phyloP scores from a whole-genome alignment of 257 asterid genomes.

The Echites panduratus region DNA sequence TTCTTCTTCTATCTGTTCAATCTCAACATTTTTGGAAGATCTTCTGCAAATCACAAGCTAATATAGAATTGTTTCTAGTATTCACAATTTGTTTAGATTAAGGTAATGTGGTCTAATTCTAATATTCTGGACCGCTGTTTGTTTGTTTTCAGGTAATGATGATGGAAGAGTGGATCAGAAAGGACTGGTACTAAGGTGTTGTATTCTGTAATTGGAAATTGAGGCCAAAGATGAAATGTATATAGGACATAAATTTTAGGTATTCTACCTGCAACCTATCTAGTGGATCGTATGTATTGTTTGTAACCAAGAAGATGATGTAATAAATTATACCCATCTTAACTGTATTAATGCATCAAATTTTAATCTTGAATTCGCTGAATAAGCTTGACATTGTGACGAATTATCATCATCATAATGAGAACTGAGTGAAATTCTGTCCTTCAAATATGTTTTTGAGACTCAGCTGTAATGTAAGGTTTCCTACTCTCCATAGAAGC shows the following conservation, averaged over 20 bases:
- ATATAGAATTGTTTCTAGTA: not conserved
- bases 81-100: not conserved
- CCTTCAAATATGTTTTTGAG: not conserved
- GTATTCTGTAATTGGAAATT: slow-evolving; percentile 48
- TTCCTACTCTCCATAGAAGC: too few species aligned
- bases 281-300: not conserved
- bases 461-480: not conserved
- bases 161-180: slow-evolving; percentile 69
- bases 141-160: slow-evolving; percentile 45
- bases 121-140: not conserved
- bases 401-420: not conserved
- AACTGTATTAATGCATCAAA: not conserved
- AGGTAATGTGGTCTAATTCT: not conserved
- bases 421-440: not conserved
- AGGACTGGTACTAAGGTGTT: slow-evolving; percentile 59
- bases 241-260: slow-evolving; percentile 16
- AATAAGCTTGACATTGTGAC: not conserved
- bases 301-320: not conserved
- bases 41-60: not conserved
- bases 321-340: not conserved
- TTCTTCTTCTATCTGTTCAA: too few species aligned
- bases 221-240: slow-evolving; percentile 21
- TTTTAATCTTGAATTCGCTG: slow-evolving; percentile 4
- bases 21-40: not conserved
- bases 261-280: not conserved